A percentile compares a stretch with the other conserved stretches of the same genome.
These are phyloP conservation scores for Hirsutella rhossiliensis DNA, from an alignment of 2,329 filamentous ascomycete genomes.

Conservation along the genomic window DNA sequence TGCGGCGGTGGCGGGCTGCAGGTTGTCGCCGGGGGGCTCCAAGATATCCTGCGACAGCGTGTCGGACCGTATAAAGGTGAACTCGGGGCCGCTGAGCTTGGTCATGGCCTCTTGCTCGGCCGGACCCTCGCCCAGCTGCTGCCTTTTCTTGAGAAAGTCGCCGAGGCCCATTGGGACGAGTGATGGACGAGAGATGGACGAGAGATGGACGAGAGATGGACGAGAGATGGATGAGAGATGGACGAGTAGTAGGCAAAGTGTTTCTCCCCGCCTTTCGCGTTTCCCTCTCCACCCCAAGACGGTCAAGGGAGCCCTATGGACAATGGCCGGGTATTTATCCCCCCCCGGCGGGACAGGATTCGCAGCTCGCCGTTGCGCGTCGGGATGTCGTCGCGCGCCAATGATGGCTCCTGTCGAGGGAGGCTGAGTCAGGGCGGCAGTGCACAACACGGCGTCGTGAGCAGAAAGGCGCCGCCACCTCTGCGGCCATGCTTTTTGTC, in stretches of 20 bases:
- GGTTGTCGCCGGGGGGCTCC: slow-evolving; percentile 41
- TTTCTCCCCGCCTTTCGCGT: too few species aligned
- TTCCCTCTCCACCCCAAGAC: background rate
- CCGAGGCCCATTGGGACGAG: slow-evolving; percentile 21
- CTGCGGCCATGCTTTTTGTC: background rate
- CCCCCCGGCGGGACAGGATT: background rate
- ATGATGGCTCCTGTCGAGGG: background rate
- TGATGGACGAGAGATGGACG: background rate
- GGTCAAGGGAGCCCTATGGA: background rate
- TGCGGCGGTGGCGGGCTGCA: background rate
- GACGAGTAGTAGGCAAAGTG: too few species aligned
- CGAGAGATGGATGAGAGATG: too few species aligned
- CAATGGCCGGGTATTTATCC: background rate
- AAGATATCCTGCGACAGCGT: slow-evolving; percentile 71
- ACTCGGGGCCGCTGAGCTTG: slow-evolving; percentile 39
- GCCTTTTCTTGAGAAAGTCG: slow-evolving; percentile 42
- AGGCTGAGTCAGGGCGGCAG: background rate
- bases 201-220: too few species aligned
- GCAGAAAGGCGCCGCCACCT: background rate
- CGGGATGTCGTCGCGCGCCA: background rate
- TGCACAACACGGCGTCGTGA: background rate
- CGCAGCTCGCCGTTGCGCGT: slow-evolving; percentile 15
- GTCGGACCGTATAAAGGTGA: slow-evolving; percentile 77
- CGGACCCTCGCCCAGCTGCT: slow-evolving; percentile 13
- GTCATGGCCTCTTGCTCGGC: background rate